Conservation (phyloP, 306 rosid genomes). For the Phaseolus lunatus region DNA sequence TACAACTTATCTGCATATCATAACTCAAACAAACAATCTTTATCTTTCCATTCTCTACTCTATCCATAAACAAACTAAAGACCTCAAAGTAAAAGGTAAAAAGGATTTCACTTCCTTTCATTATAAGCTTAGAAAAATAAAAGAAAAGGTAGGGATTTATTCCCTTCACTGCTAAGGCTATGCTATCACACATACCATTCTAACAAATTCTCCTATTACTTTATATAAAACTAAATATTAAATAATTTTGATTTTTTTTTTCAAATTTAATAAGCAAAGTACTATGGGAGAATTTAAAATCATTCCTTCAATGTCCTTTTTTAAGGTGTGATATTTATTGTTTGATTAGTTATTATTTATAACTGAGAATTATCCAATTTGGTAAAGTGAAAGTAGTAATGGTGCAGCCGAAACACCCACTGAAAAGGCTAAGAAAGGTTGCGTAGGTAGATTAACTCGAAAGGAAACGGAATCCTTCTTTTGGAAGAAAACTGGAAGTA, state of each 20-base stretch:
- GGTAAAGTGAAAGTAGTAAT: no score
- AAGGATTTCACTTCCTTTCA: not conserved
- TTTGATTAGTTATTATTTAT: no score
- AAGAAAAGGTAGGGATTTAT: not conserved
- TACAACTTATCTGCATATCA: slow-evolving; percentile 13
- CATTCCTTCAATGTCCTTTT: no score
- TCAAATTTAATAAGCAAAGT: no score
- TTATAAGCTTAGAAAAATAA: not conserved
- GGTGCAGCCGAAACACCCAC: no score
- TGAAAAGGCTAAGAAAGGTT: not conserved
- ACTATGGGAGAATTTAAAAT: no score
- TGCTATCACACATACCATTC: slow-evolving; percentile 30
- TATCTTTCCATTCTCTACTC: not conserved
- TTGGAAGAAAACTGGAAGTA: not conserved
- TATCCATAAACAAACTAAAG: slow-evolving; percentile 2
- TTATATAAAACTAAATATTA: not conserved
- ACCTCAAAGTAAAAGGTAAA: not conserved
- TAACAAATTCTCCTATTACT: not conserved
- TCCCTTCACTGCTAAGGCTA: slow-evolving; percentile 13
- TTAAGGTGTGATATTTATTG: no score
- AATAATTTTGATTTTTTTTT: not conserved
- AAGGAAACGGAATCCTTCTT: slow-evolving; percentile 30
- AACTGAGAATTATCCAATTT: no score
- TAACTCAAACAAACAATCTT: no score
- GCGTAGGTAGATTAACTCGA: slow-evolving; percentile 14